These are phyloP conservation scores for Penstemon newberryi DNA, from an alignment of 257 asterid species.

Conservation along the genomic window DNA sequence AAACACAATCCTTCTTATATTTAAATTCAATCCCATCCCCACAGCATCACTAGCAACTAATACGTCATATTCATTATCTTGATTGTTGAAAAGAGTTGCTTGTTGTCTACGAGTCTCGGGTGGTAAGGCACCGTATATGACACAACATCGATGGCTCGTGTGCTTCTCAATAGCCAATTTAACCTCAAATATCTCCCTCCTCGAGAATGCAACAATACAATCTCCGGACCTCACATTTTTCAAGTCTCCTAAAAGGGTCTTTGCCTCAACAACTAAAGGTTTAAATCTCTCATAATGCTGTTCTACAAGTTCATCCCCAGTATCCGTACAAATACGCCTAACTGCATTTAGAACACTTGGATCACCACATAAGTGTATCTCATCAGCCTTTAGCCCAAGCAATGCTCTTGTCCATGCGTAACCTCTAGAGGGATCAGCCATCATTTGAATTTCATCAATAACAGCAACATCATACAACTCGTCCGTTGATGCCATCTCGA, in stretches of 20 bases:
- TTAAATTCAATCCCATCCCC: conserved; percentile 95
- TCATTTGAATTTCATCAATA: conserved; percentile 92
- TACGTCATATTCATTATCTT: conserved; percentile 66
- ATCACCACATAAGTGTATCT: conserved; percentile 96
- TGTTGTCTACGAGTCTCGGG: conserved; percentile 95
- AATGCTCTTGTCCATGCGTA: conserved; percentile 95
- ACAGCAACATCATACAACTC: conserved; percentile 90
- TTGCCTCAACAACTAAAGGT: conserved; percentile 91
- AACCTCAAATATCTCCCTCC: conserved; percentile 91
- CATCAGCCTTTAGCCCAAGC: conserved; percentile 90
- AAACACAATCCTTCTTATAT: conserved; percentile 76
- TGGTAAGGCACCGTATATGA: conserved; percentile 90
- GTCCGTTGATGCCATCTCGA: conserved; percentile 87
- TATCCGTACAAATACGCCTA: conserved; percentile 62
- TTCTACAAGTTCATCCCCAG: conserved; percentile 85
- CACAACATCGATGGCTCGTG: conserved; percentile 86
- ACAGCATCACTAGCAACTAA: conserved; percentile 97
- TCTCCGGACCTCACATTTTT: conserved; percentile 84
- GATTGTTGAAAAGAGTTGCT: conserved; percentile 79
- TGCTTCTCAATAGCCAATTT: conserved; percentile 81
- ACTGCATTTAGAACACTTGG: conserved; percentile 82
- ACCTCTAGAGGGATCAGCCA: conserved; percentile 84
- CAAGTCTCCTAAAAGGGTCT: conserved; percentile 80
- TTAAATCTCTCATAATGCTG: conserved; percentile 77
- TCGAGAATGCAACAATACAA: conserved; percentile 91